Evolutionary conservation across 2,329 filamentous ascomycete genomes (phyloP).

Genomic region (Thielaviopsis populi): DNA sequence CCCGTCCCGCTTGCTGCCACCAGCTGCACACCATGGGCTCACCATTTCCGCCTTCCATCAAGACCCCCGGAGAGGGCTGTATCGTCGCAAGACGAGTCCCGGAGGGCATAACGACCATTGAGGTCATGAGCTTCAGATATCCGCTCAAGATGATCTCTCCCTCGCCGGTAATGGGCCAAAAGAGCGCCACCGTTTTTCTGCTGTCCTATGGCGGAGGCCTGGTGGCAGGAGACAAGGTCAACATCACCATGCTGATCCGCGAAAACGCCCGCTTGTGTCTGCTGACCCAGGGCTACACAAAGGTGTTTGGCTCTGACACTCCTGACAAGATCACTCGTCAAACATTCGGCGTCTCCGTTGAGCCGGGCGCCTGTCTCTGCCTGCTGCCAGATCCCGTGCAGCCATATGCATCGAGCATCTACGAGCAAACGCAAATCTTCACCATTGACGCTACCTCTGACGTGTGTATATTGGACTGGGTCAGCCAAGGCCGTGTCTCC

Average conservation of each 20-base stretch:
- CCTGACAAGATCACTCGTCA: constrained; percentile 43
- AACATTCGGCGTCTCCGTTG: constrained; percentile 36
- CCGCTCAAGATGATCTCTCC: constrained; percentile 88
- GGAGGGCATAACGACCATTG: constrained; percentile 53
- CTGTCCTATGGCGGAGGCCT: constrained; percentile 91
- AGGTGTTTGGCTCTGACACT: constrained; percentile 71
- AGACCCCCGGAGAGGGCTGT: constrained; percentile 60
- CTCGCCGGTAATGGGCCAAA: constrained; percentile 45
- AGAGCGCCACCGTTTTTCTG: constrained; percentile 68
- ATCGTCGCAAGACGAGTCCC: constrained; percentile 62
- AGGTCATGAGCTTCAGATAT: constrained; percentile 74
- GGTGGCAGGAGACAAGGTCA: constrained; percentile 71
- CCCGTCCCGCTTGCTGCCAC: too few relatives aligned
- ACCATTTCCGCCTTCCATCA: constrained; percentile 63
- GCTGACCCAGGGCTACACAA: constrained; percentile 70
- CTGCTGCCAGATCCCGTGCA: constrained; percentile 84
- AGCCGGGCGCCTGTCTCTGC: constrained; percentile 40
- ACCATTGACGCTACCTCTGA: constrained; percentile 41
- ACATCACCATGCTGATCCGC: constrained; percentile 53
- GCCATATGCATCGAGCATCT: constrained; percentile 71
- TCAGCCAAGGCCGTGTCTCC: constrained; percentile 72
- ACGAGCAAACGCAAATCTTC: constrained; percentile 74
- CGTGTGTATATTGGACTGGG: constrained; percentile 83
- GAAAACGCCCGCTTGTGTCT: constrained; percentile 49
- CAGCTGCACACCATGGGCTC: constrained; percentile 33